phyloP scores from a whole-genome alignment of 2,329 filamentous ascomycete species.

The Colletotrichum tanaceti region DNA sequence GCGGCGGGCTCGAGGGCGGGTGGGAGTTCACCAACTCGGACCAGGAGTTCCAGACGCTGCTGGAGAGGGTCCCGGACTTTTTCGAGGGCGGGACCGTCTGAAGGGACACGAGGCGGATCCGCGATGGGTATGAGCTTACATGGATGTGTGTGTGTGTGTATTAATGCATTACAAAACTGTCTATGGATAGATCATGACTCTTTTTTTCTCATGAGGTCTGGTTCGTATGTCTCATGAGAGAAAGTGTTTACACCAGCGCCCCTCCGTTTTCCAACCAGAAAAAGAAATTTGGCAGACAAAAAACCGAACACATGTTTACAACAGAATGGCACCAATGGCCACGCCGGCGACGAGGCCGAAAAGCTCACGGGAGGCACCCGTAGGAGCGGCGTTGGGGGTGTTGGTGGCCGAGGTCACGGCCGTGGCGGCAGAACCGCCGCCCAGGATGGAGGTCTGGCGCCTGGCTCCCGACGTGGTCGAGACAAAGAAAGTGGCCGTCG shows the following conservation, averaged over 20 bases:
- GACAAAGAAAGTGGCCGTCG: not conserved
- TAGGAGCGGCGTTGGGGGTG: conserved; percentile 7
- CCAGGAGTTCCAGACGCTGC: conserved; percentile 45
- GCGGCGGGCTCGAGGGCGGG: conserved; percentile 40
- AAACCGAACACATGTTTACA: not conserved
- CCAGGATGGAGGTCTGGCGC: not conserved
- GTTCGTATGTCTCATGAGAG: not conserved
- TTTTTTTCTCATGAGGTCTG: not conserved
- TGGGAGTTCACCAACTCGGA: conserved; percentile 45
- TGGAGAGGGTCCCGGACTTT: conserved; percentile 41
- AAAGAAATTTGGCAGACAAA: too few relatives aligned
- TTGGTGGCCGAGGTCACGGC: not conserved
- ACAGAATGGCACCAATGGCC: conserved; percentile 20
- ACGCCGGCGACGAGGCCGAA: conserved; percentile 10
- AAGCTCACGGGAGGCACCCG: conserved; percentile 10
- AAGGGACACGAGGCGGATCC: not conserved
- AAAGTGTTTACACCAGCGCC: too few relatives aligned
- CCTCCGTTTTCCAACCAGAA: too few relatives aligned
- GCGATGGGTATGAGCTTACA: not conserved
- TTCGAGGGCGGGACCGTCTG: conserved; percentile 33
- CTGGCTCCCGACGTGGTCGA: not conserved
- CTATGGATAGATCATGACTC: not conserved
- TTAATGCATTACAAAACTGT: conserved; percentile 12
- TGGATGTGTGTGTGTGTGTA: too few relatives aligned
- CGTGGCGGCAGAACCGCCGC: conserved; percentile 1